Base-by-base conservation (phyloP, 2,329 filamentous ascomycete genomes). In the Nigrospora osmanthi region DNA sequence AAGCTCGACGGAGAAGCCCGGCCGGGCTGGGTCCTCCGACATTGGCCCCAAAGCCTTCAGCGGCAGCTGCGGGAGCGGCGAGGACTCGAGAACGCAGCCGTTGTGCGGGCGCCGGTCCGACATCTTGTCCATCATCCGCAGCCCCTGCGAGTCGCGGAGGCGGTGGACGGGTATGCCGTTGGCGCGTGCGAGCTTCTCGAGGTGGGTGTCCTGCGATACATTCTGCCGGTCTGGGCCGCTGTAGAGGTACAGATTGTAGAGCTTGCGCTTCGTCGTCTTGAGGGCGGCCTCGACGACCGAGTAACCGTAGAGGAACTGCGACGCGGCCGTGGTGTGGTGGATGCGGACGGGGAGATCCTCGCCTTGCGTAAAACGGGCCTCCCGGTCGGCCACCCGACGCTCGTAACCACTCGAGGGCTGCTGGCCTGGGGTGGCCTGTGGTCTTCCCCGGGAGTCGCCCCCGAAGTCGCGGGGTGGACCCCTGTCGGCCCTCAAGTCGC, bases 261-360 rank as follows among this genome's bases (percentile, higher is more conserved):
- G 66, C 56, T 87, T 81, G 46, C 93, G 81, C 32, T 80, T 75
- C 11, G 71, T 71, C 39, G 67, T 61, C 52, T 75, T 80, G 16
- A 98, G 69, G 0, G 89, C 90, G 16, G 90, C 86, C 50, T 85
- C 75, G 17, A 97, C 88, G 2, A 87, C 81, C 2, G 85, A 87
- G 38, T 78, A 79, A 6, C 93, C 93, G 59, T 95, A 97, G 2
- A 98, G 71, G 55, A 96, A 97, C 49, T 95, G 85, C 0, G 90
- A 95, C 6, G 88, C 87, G 0, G 91, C 85, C 1, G 89, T 94
- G 0, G 87, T 89, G 59, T 91, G 58, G 37, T 51, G 55, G n/a
- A 63, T 51, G 9, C 59, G 58, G 23, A 80, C 40, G 65, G 65
- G 46, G 59, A 51, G 40, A 55, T 62, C 28, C 58, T 47, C 45